Evolutionary conservation across 805 yeast species (phyloP).

Genomic region (Saturnispora sanitii): DNA sequence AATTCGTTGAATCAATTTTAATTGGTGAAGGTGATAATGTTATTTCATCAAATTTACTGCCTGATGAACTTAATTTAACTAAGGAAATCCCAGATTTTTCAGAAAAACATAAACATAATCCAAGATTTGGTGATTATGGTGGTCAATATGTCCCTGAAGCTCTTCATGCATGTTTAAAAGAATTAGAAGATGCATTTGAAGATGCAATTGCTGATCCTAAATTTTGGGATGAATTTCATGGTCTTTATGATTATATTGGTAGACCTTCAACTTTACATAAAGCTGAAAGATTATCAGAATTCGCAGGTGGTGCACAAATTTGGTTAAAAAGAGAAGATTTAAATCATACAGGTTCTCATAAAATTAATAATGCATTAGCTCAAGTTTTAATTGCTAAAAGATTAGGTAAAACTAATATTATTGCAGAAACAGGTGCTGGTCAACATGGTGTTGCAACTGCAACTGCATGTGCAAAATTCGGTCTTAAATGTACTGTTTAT

Average conservation of each 20-base stretch:
- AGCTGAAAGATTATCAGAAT: slow-evolving; percentile 82
- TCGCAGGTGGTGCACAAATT: slow-evolving; percentile 91
- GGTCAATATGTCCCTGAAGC: slow-evolving; percentile 99
- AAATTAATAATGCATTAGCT: slow-evolving; percentile 76
- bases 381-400: slow-evolving; percentile 74
- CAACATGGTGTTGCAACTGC: slow-evolving; percentile 93
- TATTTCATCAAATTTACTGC: slow-evolving; percentile 18
- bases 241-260: slow-evolving; percentile 86
- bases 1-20: slow-evolving; percentile 60
- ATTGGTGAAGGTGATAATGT: slow-evolving; percentile 39
- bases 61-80: slow-evolving; percentile 12
- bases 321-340: slow-evolving; percentile 98
- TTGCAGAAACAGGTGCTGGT: slow-evolving; percentile 91
- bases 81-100: slow-evolving; percentile 29
- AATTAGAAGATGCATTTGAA: slow-evolving; percentile 82
- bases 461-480: slow-evolving; percentile 87
- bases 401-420: slow-evolving; percentile 64
- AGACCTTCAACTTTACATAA: slow-evolving; percentile 89
- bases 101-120: slow-evolving; percentile 58
- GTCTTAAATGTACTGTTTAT: slow-evolving; percentile 84
- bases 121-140: slow-evolving; percentile 90
- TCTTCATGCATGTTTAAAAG: slow-evolving; percentile 79
- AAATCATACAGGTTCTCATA: slow-evolving; percentile 84
- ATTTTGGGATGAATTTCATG: slow-evolving; percentile 88
- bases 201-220: slow-evolving; percentile 78